Conservation (phyloP, 441 rosid species). For the Aleurites moluccanus region DNA sequence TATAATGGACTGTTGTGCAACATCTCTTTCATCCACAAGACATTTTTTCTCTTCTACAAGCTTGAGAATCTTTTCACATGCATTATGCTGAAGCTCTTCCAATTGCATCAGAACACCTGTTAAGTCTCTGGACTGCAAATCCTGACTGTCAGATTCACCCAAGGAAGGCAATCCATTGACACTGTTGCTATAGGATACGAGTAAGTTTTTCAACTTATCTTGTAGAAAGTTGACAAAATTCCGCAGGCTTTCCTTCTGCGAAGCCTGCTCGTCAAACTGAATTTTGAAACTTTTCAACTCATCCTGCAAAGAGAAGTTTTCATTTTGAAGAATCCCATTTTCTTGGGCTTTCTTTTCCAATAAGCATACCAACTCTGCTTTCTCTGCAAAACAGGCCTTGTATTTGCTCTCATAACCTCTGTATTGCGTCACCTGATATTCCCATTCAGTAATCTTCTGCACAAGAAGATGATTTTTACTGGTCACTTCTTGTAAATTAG, state of each 20-base stretch:
- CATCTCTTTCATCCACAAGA: slow-evolving; percentile 54
- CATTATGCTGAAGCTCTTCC: slow-evolving; percentile 56
- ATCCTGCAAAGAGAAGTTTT: slow-evolving; percentile 48
- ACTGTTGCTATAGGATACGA: slow-evolving; percentile 43
- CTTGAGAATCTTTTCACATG: slow-evolving; percentile 49
- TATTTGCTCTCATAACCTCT: slow-evolving; percentile 51
- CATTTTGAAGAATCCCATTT: slow-evolving; percentile 48
- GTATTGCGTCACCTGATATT: slow-evolving; percentile 52
- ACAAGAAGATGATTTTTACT: slow-evolving; percentile 58
- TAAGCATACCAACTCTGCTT: slow-evolving; percentile 55
- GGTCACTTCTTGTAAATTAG: slow-evolving; percentile 50
- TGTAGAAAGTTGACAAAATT: slow-evolving; percentile 38
- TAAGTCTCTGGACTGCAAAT: slow-evolving; percentile 48
- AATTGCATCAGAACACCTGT: slow-evolving; percentile 39
- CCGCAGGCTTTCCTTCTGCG: slow-evolving; percentile 53
- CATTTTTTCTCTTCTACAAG: slow-evolving; percentile 56
- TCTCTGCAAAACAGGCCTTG: slow-evolving; percentile 61
- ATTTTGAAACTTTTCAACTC: slow-evolving; percentile 47
- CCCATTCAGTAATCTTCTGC: slow-evolving; percentile 66
- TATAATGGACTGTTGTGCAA: slow-evolving; percentile 38
- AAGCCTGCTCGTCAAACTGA: slow-evolving; percentile 48
- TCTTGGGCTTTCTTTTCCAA: slow-evolving; percentile 61
- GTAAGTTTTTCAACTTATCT: slow-evolving; percentile 44
- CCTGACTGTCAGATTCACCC: slow-evolving; percentile 38
- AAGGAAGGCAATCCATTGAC: slow-evolving; percentile 35